phyloP scores from a whole-genome alignment of 352 stramenopile species.

The Phytophthora megakarya region DNA sequence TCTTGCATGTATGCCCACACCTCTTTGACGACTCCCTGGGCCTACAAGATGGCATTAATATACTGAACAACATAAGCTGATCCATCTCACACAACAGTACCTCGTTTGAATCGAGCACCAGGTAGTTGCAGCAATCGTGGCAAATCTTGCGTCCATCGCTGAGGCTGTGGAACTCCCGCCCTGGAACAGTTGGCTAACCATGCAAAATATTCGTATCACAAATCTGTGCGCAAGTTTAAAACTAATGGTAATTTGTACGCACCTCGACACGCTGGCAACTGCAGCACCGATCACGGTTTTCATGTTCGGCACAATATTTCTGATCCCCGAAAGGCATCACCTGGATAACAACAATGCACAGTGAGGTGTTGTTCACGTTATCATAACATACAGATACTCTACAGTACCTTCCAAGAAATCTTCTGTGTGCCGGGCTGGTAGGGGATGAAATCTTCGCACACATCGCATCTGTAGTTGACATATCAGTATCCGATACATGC shows the following conservation, averaged over 20 bases:
- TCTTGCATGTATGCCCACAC: constrained; percentile 76
- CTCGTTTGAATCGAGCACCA: constrained; percentile 69
- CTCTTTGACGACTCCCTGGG: constrained; percentile 50
- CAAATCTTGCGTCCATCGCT: constrained; percentile 72
- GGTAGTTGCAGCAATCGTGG: constrained; percentile 58
- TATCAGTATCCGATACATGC: constrained; percentile 8
- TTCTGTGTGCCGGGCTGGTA: constrained; percentile 49
- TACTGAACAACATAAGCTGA: neutral
- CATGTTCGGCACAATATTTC: constrained; percentile 66
- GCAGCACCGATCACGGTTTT: constrained; percentile 68
- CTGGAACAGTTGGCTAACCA: constrained; percentile 24
- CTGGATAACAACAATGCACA: constrained; percentile 18
- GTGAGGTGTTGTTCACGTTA: neutral
- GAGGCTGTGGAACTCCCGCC: constrained; percentile 59
- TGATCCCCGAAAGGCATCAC: constrained; percentile 69
- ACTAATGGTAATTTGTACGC: constrained; percentile 11
- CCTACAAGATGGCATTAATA: constrained; percentile 16
- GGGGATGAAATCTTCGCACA: constrained; percentile 66
- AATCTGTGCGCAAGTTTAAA: neutral
- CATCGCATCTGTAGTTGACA: constrained; percentile 48
- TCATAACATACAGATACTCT: neutral
- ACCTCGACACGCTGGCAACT: constrained; percentile 77
- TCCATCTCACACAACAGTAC: constrained; percentile 17
- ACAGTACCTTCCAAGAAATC: constrained; percentile 58
- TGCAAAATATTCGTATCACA: neutral